Base-by-base conservation (phyloP, 2,329 filamentous ascomycete genomes). In the Emydomyces testavorans region DNA sequence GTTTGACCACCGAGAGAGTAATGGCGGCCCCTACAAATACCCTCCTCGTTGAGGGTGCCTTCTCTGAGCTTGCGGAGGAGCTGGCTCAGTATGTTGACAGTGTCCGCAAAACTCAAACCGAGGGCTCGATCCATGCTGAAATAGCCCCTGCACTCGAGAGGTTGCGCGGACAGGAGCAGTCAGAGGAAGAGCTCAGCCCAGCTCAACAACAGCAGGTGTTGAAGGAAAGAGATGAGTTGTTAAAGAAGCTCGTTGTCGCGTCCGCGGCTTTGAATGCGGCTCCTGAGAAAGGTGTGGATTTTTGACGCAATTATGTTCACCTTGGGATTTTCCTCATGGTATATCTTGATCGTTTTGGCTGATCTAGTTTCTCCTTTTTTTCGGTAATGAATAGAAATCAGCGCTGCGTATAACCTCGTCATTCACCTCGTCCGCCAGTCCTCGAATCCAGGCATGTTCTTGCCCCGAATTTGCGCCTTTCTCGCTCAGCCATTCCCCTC, bases 401-500 rank as follows among this genome's bases (percentile, higher is more conserved):
- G 87, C 52, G 83, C 90, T 51, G 87, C 90, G 52, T 95, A 95
- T 73, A 96, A 98, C 72, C 83, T 96, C 58, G 82, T 98, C 66
- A 82, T 96, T 63, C 86, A 95, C 73, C 82, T 98, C 52, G 80
- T 94, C 57, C 77, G 87, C 60, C 86, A 94, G 71, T 86, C 88
- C 51, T 79, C 84, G 59, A 85, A 89, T 59, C 78, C 84, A 57
- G 83, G 87, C 68, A 85, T 84, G 70, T 84, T 92, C 72, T 81
- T 98, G 56, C 84, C 86, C 51, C 78, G 78, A 59, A 82, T 98
- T 61, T 96, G 92, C 79, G 76, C 81, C 61, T 90, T 93, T 71
- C 85, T 98, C 62, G 79, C 80, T 56, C 83, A 86, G 66, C 90
- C 92, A 54, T 80, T 96, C 63, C 79, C 82, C 53, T 85, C 85